Conservation (phyloP, 2,329 filamentous ascomycete genomes). For the Aspergillus sojae region DNA sequence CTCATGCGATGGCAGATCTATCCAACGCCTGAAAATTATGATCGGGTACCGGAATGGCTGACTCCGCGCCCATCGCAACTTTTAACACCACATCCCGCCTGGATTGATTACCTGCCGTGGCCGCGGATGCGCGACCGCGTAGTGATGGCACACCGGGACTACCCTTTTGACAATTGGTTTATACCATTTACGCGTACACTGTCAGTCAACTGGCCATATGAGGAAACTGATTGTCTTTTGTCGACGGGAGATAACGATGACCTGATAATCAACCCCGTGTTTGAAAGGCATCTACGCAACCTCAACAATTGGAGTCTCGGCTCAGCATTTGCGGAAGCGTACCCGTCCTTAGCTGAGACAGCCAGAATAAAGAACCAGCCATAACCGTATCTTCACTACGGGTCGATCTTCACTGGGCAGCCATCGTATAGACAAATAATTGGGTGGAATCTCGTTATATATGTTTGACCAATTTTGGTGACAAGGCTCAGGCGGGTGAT, state of each 20-base stretch:
- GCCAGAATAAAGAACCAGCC: constrained; percentile 35
- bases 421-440: background rate
- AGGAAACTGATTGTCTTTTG: constrained; percentile 69
- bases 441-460: background rate
- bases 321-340: constrained; percentile 65
- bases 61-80: constrained; percentile 69
- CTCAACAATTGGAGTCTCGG: constrained; percentile 83
- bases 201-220: constrained; percentile 82
- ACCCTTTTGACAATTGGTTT: constrained; percentile 79
- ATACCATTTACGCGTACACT: constrained; percentile 77
- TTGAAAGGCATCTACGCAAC: constrained; percentile 75
- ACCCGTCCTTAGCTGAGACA: constrained; percentile 58
- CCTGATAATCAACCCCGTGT: constrained; percentile 80
- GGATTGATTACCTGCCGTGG: constrained; percentile 83
- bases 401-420: background rate
- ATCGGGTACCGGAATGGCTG: constrained; percentile 73
- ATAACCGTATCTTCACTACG: background rate
- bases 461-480: background rate
- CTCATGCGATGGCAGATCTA: constrained; percentile 83
- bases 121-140: constrained; percentile 73
- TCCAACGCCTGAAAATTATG: constrained; percentile 77
- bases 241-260: constrained; percentile 58
- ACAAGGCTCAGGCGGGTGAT: background rate
- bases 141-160: constrained; percentile 56
- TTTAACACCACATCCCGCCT: constrained; percentile 70